Evolutionary conservation across 139 green algal species (phyloP).

Genomic region (Picochlorum sp.): DNA sequence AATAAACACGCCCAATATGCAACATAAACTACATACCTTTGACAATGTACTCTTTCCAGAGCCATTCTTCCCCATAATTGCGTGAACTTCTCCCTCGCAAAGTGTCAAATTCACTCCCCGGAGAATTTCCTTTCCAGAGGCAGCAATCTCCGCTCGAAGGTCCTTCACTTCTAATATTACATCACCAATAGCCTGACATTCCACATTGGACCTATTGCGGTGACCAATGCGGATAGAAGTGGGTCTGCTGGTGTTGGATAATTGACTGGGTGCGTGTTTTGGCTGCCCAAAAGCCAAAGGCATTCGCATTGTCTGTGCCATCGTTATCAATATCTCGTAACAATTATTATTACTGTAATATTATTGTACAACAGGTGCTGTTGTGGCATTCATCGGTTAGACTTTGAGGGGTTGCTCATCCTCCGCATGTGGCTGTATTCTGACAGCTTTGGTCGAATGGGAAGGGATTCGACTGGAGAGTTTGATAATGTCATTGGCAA

Average conservation of each 20-base stretch:
- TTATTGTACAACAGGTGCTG: no score
- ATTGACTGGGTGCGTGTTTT: no score
- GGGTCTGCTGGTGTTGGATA: no score
- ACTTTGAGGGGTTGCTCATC: no score
- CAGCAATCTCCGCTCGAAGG: constrained; percentile 65
- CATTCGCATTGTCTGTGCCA: no score
- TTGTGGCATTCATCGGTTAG: no score
- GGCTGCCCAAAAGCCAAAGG: no score
- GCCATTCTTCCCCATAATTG: constrained; percentile 99
- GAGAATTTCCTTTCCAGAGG: constrained; percentile 78
- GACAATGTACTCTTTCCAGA: constrained; percentile 91
- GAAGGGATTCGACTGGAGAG: neutral
- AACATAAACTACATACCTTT: constrained; percentile 45
- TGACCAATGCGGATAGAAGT: neutral
- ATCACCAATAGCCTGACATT: constrained; percentile 6
- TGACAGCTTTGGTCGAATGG: no score
- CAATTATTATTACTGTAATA: no score
- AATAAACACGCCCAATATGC: no score
- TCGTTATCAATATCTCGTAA: no score
- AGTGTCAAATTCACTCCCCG: constrained; percentile 87
- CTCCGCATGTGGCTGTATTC: no score
- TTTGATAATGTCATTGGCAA: neutral
- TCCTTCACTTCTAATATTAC: constrained; percentile 67
- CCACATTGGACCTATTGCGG: neutral
- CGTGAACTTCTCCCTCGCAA: constrained; percentile 79